Percentiles rank a stretch among this genome's conserved stretches.
Evolutionary conservation across 2,329 filamentous ascomycete genomes (phyloP).

Genomic region (Penicillium corylophilum): DNA sequence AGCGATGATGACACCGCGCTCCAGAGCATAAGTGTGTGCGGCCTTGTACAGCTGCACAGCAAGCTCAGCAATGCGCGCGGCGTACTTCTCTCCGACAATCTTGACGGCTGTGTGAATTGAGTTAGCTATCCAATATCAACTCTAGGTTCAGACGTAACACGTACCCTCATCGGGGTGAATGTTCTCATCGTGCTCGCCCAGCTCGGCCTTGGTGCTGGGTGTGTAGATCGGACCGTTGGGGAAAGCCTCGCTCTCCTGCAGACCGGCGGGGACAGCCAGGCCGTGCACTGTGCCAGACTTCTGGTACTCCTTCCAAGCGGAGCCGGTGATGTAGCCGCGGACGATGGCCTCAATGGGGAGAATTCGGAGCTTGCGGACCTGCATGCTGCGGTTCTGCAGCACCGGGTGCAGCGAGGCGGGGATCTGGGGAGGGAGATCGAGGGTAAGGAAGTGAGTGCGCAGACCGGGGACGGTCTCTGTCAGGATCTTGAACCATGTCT

Average conservation of each 20-base stretch:
- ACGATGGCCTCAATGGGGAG: slow-evolving; percentile 82
- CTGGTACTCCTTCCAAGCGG: slow-evolving; percentile 77
- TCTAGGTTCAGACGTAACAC: slow-evolving; percentile 3
- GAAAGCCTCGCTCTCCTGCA: slow-evolving; percentile 70
- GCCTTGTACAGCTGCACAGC: slow-evolving; percentile 63
- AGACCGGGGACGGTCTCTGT: slow-evolving; percentile 56
- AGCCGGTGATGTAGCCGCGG: slow-evolving; percentile 86
- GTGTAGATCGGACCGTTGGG: slow-evolving; percentile 69
- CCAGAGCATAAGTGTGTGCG: slow-evolving; percentile 45
- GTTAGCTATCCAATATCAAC: slow-evolving; percentile 6
- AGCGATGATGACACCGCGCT: slow-evolving; percentile 72
- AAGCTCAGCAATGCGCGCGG: slow-evolving; percentile 63
- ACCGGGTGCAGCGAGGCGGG: slow-evolving; percentile 50
- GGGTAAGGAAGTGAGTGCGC: slow-evolving; percentile 63
- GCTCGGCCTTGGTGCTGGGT: slow-evolving; percentile 80
- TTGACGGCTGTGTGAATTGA: slow-evolving; percentile 44
- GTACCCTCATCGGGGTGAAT: slow-evolving; percentile 68
- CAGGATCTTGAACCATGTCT: slow-evolving; percentile 67
- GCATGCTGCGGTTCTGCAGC: slow-evolving; percentile 70
- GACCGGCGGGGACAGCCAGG: slow-evolving; percentile 64
- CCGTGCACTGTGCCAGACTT: slow-evolving; percentile 76
- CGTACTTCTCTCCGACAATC: slow-evolving; percentile 66
- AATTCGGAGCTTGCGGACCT: slow-evolving; percentile 69
- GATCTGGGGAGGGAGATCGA: slow-evolving; percentile 54
- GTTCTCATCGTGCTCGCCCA: slow-evolving; percentile 80